Base-by-base conservation (phyloP, 140 eudicot species). In the Ambrosia hybrid region DNA sequence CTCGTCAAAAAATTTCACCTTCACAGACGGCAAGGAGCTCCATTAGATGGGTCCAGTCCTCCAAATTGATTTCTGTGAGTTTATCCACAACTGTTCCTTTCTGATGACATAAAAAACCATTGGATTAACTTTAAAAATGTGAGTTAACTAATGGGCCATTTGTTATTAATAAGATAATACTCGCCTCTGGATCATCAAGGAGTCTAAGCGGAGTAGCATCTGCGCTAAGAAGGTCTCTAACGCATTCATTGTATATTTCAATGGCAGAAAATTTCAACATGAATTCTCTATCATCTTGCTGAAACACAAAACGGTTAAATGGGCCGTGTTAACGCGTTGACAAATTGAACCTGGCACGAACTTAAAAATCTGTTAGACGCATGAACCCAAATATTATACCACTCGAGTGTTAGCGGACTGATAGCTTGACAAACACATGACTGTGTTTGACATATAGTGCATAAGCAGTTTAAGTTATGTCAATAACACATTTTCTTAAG, bases 151-250 rank as follows among this genome's bases (percentile, higher is more conserved):
- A 49, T 62, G 6, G 13, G 43, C 63, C 36, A 9, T 46, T 48
- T 49, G 37, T 34, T 3, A 72, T 46, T 46, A 63, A 65, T 66
- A 65, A 16, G 34, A 55, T 2, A 56, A 17, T 36, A 48, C 58
- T 74, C 51, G 88, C 99, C 89, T 86, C 99, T 6, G 96, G 97
- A 78, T 94, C 99, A 83, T 94, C 97, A 13, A 94, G 97, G 73
- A 90, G 94, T 71, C 98, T 80, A 38, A 93, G 97, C 21, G 86
- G 95, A 71, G 87, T 85, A 67, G 59, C 43, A 9, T 90, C 99
- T 45, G 74, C 34, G 49, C 85, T 70, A 38, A 94, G 95, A 64
- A 94, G 96, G 83, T 94, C 97, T 72, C 86, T 86, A 46, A 94
- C 97, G 65, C 80, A 74, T 90, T 94, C 97, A 36, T 94, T 94